Evolutionary conservation across 106 monocot genomes (phyloP), one percentile per base, ranked within the genome.

Genomic region (Dendrobium chrysotoxum): DNA sequence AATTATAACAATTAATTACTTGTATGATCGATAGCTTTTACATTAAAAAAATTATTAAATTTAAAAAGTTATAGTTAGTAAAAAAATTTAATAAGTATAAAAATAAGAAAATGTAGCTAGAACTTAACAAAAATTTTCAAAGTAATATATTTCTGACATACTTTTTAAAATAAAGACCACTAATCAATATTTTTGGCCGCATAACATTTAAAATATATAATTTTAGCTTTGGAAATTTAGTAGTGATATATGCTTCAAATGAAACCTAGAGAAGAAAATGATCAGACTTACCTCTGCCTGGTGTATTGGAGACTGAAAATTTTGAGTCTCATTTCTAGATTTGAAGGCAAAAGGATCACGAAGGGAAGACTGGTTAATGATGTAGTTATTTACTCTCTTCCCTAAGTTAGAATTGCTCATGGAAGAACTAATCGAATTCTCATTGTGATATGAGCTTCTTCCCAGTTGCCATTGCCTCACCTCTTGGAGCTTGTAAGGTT

Each of bases 381-480:
- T 70, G 70, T 16, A 70, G 35, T 70, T 70, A 35, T 35, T 35
- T 35, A 70, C 70, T 35, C 16, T 35, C 31, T 70, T 70, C 35
- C 12, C 35, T 15, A 70, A 70, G 12, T 35, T 70, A 17, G 70
- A 15, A 31, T 70, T 70, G 35, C 31, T 31, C 30, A 70, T 13
- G 8, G 30, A 70, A 15, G 70, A 35, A 70, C 21, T 70, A 35
- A 54, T 8, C 2, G 21, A 78, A 11, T 28, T 3, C 2, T 39
- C 17, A 39, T 12, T 25, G 46, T 17, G 28, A n/a, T 17, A 2
- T 39, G 41, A 18, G 41, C 41, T 42, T 11, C 41, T n/a, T 74
- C 74, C 74, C 17, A 21, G 80, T 17, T 72, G 80, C 21, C 35
- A 5, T 6, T 79, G 82, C 10, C 50, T 64, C 74, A 42, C 21